Evolutionary conservation across 202 grass and related monocot species (phyloP).

Genomic region (Setaria italica): DNA sequence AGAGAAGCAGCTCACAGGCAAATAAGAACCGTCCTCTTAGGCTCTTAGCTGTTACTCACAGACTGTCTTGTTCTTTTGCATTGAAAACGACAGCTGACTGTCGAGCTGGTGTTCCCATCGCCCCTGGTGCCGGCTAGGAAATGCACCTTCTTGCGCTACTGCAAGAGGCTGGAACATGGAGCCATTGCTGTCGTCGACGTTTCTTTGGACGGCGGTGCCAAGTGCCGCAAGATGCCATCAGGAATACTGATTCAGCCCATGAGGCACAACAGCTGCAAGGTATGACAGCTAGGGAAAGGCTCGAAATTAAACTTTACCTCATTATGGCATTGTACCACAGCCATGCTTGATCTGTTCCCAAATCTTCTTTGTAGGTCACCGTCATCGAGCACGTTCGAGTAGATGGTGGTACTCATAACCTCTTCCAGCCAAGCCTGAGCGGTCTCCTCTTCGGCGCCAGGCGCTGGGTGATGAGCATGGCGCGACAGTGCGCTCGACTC

Average conservation of each 20-base stretch:
- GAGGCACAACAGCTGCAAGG: conserved; percentile 53
- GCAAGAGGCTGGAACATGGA: conserved; percentile 47
- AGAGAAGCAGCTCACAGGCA: neutral
- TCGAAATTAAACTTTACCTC: neutral
- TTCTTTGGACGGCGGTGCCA: conserved; percentile 48
- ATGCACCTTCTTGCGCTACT: conserved; percentile 62
- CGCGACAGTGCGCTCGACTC: conserved; percentile 55
- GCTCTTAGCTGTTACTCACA: conserved; percentile 2
- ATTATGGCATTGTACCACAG: neutral
- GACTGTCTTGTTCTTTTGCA: conserved; percentile 17
- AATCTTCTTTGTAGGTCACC: conserved; percentile 49
- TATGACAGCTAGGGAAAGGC: conserved; percentile 7
- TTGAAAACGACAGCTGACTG: conserved; percentile 54
- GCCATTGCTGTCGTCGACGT: conserved; percentile 57
- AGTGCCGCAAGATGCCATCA: conserved; percentile 63
- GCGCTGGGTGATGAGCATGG: conserved; percentile 54
- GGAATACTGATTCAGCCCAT: conserved; percentile 50
- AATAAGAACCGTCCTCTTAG: neutral
- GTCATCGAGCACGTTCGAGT: conserved; percentile 74
- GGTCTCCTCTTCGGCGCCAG: conserved; percentile 70
- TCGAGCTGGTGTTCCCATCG: conserved; percentile 49
- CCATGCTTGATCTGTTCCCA: conserved; percentile 25
- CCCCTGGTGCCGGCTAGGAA: conserved; percentile 60
- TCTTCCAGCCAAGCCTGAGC: conserved; percentile 49
- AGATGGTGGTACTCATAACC: conserved; percentile 41